A percentile compares a stretch with the other conserved stretches of the same genome.
phyloP scores from a whole-genome alignment of 345 rosid genomes.

The Populus nigra region DNA sequence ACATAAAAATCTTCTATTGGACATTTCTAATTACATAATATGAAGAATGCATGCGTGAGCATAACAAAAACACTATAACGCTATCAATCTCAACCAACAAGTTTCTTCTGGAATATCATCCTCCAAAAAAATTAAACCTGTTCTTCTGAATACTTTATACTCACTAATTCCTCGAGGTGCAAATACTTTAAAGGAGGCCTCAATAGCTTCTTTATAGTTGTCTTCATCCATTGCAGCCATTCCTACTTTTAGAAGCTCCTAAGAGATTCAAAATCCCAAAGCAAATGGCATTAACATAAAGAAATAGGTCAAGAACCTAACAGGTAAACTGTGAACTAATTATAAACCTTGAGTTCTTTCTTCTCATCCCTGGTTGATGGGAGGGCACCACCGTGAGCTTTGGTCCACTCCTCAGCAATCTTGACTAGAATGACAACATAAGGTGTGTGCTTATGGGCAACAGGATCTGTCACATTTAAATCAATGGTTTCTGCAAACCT shows the following conservation, averaged over 20 bases:
- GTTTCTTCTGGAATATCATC: background rate
- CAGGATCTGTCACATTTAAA: constrained; percentile 64
- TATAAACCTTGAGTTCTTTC: constrained; percentile 74
- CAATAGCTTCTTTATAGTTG: constrained; percentile 89
- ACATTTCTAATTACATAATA: background rate
- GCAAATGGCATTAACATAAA: constrained; percentile 22
- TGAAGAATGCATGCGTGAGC: background rate
- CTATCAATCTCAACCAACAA: background rate
- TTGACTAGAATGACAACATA: constrained; percentile 83
- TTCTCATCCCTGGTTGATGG: constrained; percentile 90
- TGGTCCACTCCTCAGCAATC: constrained; percentile 80
- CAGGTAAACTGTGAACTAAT: constrained; percentile 7
- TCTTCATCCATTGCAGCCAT: constrained; percentile 77
- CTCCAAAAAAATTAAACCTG: constrained; percentile 6
- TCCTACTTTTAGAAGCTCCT: constrained; percentile 80
- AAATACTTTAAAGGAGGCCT: constrained; percentile 88
- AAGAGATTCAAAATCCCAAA: constrained; percentile 23
- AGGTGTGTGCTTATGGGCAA: constrained; percentile 91
- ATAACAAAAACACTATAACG: background rate
- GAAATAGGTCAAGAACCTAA: constrained; percentile 17
- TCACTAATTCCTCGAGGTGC: constrained; percentile 89
- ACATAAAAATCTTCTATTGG: background rate
- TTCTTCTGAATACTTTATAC: constrained; percentile 30
- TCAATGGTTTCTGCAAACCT: constrained; percentile 83
- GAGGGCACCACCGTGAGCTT: constrained; percentile 63